Conservation (phyloP, 2,329 filamentous ascomycete species). For the Sarocladiaceae sp. region DNA sequence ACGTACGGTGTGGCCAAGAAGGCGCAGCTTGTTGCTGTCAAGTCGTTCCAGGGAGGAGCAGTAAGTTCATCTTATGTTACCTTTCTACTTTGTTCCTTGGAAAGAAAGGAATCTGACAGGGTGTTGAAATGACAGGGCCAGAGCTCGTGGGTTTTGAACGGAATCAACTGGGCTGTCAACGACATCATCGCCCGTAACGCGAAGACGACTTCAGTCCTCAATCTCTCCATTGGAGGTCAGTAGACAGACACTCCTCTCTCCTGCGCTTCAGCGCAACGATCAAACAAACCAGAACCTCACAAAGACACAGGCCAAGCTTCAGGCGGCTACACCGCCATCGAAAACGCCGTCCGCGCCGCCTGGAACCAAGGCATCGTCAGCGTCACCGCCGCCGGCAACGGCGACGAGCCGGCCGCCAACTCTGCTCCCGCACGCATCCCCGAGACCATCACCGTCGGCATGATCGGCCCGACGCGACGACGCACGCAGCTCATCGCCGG, state of each 20-base stretch:
- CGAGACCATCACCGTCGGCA: conserved; percentile 27
- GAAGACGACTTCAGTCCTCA: conserved; percentile 37
- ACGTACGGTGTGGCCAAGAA: conserved; percentile 53
- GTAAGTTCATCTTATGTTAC: conserved; percentile 23
- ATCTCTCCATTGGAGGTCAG: conserved; percentile 48
- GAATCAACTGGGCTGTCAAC: conserved; percentile 36
- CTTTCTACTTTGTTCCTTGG: conserved; percentile 6
- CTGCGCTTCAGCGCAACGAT: no score
- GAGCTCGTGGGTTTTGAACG: conserved; percentile 24
- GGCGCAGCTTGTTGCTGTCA: conserved; percentile 43
- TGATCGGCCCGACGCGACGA: conserved; percentile 31
- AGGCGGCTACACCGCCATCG: conserved; percentile 34
- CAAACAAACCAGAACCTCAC: no score
- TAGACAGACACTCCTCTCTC: no score
- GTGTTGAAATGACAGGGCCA: conserved; percentile 17
- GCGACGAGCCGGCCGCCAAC: conserved; percentile 26
- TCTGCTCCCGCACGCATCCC: conserved; percentile 25
- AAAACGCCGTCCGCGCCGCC: conserved; percentile 41
- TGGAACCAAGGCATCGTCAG: conserved; percentile 40
- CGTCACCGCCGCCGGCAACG: conserved; percentile 50
- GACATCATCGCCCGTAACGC: conserved; percentile 36
- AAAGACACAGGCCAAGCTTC: no score
- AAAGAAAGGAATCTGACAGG: no score
- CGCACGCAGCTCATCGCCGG: conserved; percentile 42
- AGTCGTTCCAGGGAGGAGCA: conserved; percentile 35